Conservation (phyloP, 371 early-diverging fungal genomes). For the Choanephora cucurbitarum region DNA sequence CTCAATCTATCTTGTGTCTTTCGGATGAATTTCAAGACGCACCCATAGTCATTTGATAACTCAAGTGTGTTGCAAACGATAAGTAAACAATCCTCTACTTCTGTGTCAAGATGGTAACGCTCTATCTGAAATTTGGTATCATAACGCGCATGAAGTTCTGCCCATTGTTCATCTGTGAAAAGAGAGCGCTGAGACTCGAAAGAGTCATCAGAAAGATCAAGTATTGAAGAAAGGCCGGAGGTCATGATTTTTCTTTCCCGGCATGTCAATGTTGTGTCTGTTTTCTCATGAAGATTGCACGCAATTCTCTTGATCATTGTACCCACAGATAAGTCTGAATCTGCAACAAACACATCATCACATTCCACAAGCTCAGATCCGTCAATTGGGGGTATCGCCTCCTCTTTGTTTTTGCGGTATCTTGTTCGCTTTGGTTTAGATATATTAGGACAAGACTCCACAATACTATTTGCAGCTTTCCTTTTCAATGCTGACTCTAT, state of each 20-base stretch:
- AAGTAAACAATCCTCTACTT: slow-evolving; percentile 10
- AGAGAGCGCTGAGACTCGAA: slow-evolving; percentile 7
- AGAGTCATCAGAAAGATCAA: neutral
- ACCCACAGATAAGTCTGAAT: neutral
- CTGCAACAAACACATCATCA: slow-evolving; percentile 1
- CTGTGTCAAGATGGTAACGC: slow-evolving; percentile 8
- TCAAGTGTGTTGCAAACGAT: slow-evolving; percentile 9
- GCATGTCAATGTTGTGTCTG: neutral
- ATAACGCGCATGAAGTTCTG: slow-evolving; percentile 8
- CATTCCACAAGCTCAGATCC: neutral
- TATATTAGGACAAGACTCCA: neutral
- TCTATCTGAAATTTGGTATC: slow-evolving; percentile 12
- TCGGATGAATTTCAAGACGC: slow-evolving; percentile 5
- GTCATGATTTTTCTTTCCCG: slow-evolving; percentile 5
- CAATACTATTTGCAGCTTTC: neutral
- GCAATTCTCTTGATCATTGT: neutral
- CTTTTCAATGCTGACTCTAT: neutral
- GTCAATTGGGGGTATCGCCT: neutral
- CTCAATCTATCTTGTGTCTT: neutral
- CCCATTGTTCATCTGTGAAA: slow-evolving; percentile 9
- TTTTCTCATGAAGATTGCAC: neutral
- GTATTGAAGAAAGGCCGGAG: slow-evolving; percentile 2
- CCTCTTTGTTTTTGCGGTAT: slow-evolving; percentile 1
- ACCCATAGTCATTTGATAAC: slow-evolving; percentile 13
- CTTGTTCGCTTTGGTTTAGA: neutral